Conservation (phyloP, 1,139 yeast species). For the Waltiozyma sp. region DNA sequence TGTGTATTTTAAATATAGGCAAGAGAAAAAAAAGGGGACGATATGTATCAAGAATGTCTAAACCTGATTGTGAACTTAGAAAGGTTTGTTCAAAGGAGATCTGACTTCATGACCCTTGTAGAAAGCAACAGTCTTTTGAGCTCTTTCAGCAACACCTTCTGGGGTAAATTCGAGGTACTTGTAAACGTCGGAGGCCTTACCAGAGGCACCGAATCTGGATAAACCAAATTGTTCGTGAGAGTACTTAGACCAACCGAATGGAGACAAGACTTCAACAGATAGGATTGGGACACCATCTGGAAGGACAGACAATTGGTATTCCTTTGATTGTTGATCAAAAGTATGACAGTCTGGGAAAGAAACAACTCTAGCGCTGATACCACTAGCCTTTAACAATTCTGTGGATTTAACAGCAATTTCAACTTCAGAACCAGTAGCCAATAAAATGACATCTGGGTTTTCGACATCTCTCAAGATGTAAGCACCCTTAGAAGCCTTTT, state of each 20-base stretch:
- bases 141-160: slow-evolving; percentile 87
- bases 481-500: slow-evolving; percentile 93
- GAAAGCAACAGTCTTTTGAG: slow-evolving; percentile 66
- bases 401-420: slow-evolving; percentile 74
- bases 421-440: slow-evolving; percentile 96
- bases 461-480: slow-evolving; percentile 57
- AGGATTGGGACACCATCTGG: slow-evolving; percentile 93
- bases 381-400: slow-evolving; percentile 52
- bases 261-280: slow-evolving; percentile 89
- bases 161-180: slow-evolving; percentile 84
- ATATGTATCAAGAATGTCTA: too few species aligned
- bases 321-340: slow-evolving; percentile 72
- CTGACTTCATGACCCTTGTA: slow-evolving; percentile 65
- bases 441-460: slow-evolving; percentile 68
- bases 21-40: neutral
- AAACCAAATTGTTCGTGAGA: slow-evolving; percentile 96
- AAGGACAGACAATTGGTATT: slow-evolving; percentile 74
- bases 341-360: slow-evolving; percentile 91
- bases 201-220: slow-evolving; percentile 96
- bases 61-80: slow-evolving; percentile 25
- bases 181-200: slow-evolving; percentile 78
- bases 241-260: slow-evolving; percentile 91
- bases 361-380: slow-evolving; percentile 71
- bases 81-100: slow-evolving; percentile 79
- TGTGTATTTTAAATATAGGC: neutral